phyloP scores from a whole-genome alignment of 2,329 filamentous ascomycete genomes.

The Alternaria infectoria region DNA sequence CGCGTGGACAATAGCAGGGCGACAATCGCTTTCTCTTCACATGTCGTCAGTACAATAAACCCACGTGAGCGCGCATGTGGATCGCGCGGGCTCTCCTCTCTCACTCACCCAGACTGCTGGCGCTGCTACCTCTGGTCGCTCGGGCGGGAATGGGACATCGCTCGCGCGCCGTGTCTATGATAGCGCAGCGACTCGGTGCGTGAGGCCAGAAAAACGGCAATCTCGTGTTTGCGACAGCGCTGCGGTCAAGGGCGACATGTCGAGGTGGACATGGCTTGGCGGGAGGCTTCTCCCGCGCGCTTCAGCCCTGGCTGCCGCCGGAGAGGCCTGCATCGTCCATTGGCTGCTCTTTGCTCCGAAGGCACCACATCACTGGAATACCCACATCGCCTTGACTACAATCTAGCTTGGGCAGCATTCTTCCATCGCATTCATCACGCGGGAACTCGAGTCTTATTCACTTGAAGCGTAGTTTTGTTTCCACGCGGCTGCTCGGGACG shows the following conservation, averaged over 20 bases:
- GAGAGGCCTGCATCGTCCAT: slow-evolving; percentile 2
- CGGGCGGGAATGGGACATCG: slow-evolving; percentile 38
- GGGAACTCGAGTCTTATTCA: neutral
- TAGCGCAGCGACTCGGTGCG: neutral
- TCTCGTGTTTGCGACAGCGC: slow-evolving; percentile 10
- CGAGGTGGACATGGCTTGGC: slow-evolving; percentile 12
- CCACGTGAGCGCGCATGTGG: slow-evolving; percentile 5
- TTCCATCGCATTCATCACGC: neutral
- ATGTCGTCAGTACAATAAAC: slow-evolving; percentile 10
- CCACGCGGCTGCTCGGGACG: neutral
- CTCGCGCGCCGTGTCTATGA: slow-evolving; percentile 15
- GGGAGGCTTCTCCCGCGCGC: slow-evolving; percentile 9
- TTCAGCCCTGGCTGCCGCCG: slow-evolving; percentile 1
- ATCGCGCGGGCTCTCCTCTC: slow-evolving; percentile 13
- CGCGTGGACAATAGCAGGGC: neutral
- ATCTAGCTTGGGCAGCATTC: neutral
- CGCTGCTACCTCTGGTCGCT: slow-evolving; percentile 22
- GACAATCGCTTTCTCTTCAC: slow-evolving; percentile 2
- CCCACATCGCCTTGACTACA: neutral
- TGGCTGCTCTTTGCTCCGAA: slow-evolving; percentile 3
- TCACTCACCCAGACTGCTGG: slow-evolving; percentile 6
- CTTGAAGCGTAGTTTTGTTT: neutral
- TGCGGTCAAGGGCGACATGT: slow-evolving; percentile 2
- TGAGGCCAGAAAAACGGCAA: neutral
- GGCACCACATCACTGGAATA: neutral